Evolutionary conservation across 345 rosid species (phyloP).

Genomic region (Populus alba): DNA sequence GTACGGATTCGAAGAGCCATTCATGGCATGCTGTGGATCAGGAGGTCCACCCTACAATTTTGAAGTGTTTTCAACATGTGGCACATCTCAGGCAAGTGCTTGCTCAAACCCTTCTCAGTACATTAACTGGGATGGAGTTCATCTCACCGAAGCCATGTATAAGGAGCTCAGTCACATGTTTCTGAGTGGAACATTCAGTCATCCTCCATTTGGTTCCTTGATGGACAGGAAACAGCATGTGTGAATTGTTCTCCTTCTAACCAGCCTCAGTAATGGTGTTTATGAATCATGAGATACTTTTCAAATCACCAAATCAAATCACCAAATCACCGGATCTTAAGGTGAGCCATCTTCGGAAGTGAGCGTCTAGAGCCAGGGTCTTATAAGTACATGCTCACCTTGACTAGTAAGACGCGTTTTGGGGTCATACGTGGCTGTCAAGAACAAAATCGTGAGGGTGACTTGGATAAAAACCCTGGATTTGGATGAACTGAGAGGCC

Average conservation of each 20-base stretch:
- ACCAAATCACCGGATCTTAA: too few species aligned
- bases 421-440: too few species aligned
- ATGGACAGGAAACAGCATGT: conserved; percentile 34
- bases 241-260: neutral
- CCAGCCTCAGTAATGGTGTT: neutral
- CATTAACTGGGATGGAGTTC: conserved; percentile 98
- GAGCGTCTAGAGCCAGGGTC: too few species aligned
- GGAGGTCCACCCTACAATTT: conserved; percentile 73
- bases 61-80: conserved; percentile 52
- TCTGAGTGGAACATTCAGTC: conserved; percentile 48
- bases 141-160: conserved; percentile 86
- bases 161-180: conserved; percentile 63
- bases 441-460: too few species aligned
- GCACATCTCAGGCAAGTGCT: conserved; percentile 38
- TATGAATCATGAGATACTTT: neutral
- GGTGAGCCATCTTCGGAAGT: too few species aligned
- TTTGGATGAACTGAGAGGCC: too few species aligned
- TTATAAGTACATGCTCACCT: too few species aligned
- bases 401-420: too few species aligned
- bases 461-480: too few species aligned
- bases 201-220: conserved; percentile 60
- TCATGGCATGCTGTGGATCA: conserved; percentile 80
- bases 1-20: conserved; percentile 62
- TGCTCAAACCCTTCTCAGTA: conserved; percentile 57
- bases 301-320: too few species aligned